Evolutionary conservation across 495 filamentous ascomycete species (phyloP), one percentile per base, ranked within the genome.

Genomic region (Penicillium antarcticum): DNA sequence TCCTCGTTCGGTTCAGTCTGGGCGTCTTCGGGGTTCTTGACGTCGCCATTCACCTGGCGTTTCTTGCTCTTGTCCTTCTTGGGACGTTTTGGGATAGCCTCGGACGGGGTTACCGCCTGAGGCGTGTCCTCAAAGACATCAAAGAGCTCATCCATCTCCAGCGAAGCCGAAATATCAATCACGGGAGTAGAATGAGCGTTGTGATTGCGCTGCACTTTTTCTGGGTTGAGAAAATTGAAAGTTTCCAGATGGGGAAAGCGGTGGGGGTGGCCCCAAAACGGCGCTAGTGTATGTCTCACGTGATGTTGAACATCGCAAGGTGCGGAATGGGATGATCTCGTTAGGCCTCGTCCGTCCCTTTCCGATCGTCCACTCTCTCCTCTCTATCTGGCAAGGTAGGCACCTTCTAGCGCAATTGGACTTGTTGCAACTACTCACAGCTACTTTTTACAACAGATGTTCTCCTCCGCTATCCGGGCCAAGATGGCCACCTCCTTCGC

Each of bases 101-200:
- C 63, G 13, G 60, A 59, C 21, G 64, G 57, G 41, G 55, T 63
- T 21, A 42, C 57, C 47, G 70, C 69, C 52, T 80, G 74, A 42
- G 85, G 74, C 61, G 78, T 73, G 58, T 87, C 81, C 40, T 91
- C 85, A 65, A 95, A 92, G 48, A 92, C 89, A 52, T 88, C 83
- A 60, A 94, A 95, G 26, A 94, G 78, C 48, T 91, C 87, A 64
- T 91, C 87, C 87, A 90, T 90, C 49, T 51, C 66, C 60, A 41
- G 47, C 45, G 52, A 47, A 40, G 42, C 34, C 37, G 44, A 29
- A 42, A 9, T 45, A 47, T 54, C 55, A 53, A 53, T 48, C 53
- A 50, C 48, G 42, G 48, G 42, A 43, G 39, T 21, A 17, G 42
- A 53, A 44, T 44, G 37, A 45, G 42, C 53, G 48, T 37, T 12